Conservation (phyloP, 2,329 filamentous ascomycete species). For the Dothideomycetidae sp. region DNA sequence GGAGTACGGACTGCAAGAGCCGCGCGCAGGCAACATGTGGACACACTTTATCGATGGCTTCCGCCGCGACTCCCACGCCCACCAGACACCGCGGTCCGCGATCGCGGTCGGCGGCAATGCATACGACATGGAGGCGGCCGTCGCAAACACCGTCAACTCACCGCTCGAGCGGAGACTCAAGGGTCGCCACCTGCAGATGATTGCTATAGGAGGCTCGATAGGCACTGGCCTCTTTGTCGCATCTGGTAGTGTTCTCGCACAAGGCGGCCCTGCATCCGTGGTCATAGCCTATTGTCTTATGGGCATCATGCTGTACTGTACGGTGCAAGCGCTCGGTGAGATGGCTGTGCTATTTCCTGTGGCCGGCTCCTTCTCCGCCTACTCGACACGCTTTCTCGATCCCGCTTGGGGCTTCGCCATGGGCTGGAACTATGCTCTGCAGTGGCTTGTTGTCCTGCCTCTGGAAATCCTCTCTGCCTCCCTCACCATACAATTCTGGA, state of each 20-base stretch:
- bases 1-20: slow-evolving; percentile 3
- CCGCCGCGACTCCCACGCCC: slow-evolving; percentile 46
- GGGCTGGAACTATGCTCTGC: slow-evolving; percentile 24
- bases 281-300: slow-evolving; percentile 20
- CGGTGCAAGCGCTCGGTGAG: slow-evolving; percentile 23
- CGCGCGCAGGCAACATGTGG: background rate
- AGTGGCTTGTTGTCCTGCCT: slow-evolving; percentile 22
- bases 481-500: slow-evolving; percentile 22
- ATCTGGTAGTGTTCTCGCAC: slow-evolving; percentile 19
- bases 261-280: slow-evolving; percentile 23
- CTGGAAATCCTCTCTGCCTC: slow-evolving; percentile 22
- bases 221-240: slow-evolving; percentile 25
- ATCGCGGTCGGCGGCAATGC: slow-evolving; percentile 39
- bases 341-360: slow-evolving; percentile 24
- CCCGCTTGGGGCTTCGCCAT: slow-evolving; percentile 25
- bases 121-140: slow-evolving; percentile 51
- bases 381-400: slow-evolving; percentile 23
- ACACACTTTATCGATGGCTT: slow-evolving; percentile 44
- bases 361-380: slow-evolving; percentile 23
- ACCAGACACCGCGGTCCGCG: slow-evolving; percentile 31
- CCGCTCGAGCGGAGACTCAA: slow-evolving; percentile 62
- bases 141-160: slow-evolving; percentile 53
- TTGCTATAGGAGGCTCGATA: slow-evolving; percentile 87
- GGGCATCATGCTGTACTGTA: slow-evolving; percentile 22
- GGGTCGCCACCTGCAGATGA: slow-evolving; percentile 86